Evolutionary conservation across 805 yeast species (phyloP), one percentile per base, ranked within the genome.

Genomic region (Yarrowia keelungensis): DNA sequence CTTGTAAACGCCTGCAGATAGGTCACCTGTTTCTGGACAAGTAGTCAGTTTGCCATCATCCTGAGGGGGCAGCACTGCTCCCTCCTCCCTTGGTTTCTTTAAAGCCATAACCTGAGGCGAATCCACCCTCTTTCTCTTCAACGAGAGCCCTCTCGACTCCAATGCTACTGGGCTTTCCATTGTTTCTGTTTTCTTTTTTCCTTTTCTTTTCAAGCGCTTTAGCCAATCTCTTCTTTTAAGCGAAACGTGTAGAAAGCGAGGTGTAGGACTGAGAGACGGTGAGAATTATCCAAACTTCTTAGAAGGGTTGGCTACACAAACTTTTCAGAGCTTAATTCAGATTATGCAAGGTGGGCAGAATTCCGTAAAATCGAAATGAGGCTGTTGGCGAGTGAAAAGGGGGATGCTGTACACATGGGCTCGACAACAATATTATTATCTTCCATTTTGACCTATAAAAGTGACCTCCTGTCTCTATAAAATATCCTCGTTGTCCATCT

Each of bases 1-100:
- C 59, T 68, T 70, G 69, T 74, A 72, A 64, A 71, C 70, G 19
- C 65, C 72, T 10, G 71, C 74, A 36, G 65, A 59, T 32, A 59
- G 51, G 42, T 35, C 46, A 16, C 51, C 51, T 43, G 41, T 59
- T 32, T 59, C 51, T 59, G 41, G 36, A 45, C 42, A 16, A 19
- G 65, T 32, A 45, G 65, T 35, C 47, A 32, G 35, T 43, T 43
- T 43, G 50, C 50, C 50, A 35, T 45, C 65, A 35, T 59, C 65
- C 43, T 59, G 65, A 42, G 61, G 61, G 26, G 26, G 39, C 39
- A 26, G 49, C 49, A 19, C 49, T 10, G 38, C n/a, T n/a, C 51
- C 51, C 51, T 45, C 65, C 5, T 59, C 65, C 65, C 65, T 59
- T 45, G 65, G 65, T 59, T 59, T 59, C 26, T 59, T 59, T 35